phyloP scores from a whole-genome alignment of 768 basidiomycete species.

The Megacollybia marginata region DNA sequence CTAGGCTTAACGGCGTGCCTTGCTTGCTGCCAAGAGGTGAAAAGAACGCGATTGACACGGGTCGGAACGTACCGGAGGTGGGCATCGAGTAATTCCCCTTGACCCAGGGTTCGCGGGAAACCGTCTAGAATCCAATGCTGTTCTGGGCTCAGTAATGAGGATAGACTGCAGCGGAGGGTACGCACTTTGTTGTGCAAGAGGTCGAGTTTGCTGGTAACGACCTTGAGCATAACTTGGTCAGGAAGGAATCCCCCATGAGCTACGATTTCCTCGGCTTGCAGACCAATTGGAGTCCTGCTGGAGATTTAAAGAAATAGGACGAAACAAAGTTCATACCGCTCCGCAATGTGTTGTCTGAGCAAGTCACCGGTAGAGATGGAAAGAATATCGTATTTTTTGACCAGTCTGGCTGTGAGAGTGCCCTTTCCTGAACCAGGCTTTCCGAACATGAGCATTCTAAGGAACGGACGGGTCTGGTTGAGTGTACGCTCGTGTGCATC shows the following conservation, averaged over 20 bases:
- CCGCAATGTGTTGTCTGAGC: constrained; percentile 75
- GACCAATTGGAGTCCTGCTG: constrained; percentile 60
- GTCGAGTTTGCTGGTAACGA: constrained; percentile 70
- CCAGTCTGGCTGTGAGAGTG: constrained; percentile 67
- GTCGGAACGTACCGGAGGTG: constrained; percentile 53
- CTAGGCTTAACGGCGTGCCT: constrained; percentile 62
- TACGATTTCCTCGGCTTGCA: constrained; percentile 70
- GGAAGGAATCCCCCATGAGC: constrained; percentile 71
- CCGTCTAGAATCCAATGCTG: constrained; percentile 93
- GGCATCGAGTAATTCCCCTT: constrained; percentile 71
- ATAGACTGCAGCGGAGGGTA: background rate
- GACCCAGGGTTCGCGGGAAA: constrained; percentile 84
- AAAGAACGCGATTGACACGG: background rate
- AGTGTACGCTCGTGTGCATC: constrained; percentile 19
- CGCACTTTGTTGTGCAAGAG: constrained; percentile 56
- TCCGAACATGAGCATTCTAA: constrained; percentile 72
- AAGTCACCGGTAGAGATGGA: constrained; percentile 81
- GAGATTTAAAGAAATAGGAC: background rate
- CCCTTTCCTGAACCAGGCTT: constrained; percentile 86
- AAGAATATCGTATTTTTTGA: constrained; percentile 74
- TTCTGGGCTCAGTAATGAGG: background rate
- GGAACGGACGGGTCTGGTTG: constrained; percentile 26
- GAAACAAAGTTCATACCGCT: constrained; percentile 31
- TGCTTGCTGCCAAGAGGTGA: constrained; percentile 37
- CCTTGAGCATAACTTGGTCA: constrained; percentile 72